Conservation (phyloP, 73 alveolate genomes). For the Paramecium biaurelia region DNA sequence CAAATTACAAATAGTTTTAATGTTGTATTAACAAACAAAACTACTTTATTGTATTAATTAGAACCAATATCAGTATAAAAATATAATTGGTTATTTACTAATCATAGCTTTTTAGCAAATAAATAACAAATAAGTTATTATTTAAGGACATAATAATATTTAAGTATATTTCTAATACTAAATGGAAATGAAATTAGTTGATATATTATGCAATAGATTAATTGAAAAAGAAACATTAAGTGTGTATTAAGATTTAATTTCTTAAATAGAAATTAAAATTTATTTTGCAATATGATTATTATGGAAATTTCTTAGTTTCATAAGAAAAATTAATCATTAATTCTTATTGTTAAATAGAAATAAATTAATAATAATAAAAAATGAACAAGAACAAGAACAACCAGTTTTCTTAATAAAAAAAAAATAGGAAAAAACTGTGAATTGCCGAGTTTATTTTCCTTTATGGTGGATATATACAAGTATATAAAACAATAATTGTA, state of each 20-base stretch:
- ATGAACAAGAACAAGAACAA: not conserved
- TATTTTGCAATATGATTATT: not conserved
- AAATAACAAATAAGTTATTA: not conserved
- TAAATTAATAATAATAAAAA: not conserved
- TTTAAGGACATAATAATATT: not conserved
- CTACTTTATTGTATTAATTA: not conserved
- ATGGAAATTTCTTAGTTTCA: not conserved
- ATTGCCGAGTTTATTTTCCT: not conserved
- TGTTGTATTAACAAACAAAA: not conserved
- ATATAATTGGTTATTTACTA: not conserved
- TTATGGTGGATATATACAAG: not conserved
- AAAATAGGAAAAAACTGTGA: not conserved
- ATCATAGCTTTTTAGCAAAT: not conserved
- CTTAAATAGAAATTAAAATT: not conserved
- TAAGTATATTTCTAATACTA: not conserved
- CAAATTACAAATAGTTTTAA: not conserved
- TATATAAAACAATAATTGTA: not conserved
- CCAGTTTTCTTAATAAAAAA: not conserved
- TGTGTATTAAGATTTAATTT: not conserved
- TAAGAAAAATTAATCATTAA: not conserved
- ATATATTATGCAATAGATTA: not conserved
- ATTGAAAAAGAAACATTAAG: not conserved
- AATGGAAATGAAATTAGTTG: not conserved
- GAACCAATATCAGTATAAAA: not conserved
- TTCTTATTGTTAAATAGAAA: not conserved